Base-by-base conservation (phyloP, 495 filamentous ascomycete species). In the Astrothelium subdiscretum region DNA sequence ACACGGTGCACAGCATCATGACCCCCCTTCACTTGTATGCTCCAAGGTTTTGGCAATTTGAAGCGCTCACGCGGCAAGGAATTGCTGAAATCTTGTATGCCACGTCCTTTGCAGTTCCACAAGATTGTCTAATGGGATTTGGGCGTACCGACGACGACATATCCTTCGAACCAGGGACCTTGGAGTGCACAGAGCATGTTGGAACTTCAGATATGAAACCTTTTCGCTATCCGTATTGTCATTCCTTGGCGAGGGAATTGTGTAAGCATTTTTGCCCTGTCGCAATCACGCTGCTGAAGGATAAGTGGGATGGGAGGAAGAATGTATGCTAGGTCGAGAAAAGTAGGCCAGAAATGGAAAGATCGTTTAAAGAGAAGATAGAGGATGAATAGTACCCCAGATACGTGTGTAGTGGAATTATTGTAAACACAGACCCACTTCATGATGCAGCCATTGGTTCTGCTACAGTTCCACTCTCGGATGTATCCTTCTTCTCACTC, bases 401-500 rank as follows among this genome's bases (percentile, higher is more conserved):
- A n/a, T n/a, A n/a, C n/a, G n/a, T n/a, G n/a, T n/a, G n/a, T n/a
- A n/a, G n/a, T n/a, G n/a, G n/a, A n/a, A n/a, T n/a, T n/a, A n/a
- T n/a, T n/a, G n/a, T n/a, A n/a, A n/a, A n/a, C n/a, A n/a, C n/a
- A n/a, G 24, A 11, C 10, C 22, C 24, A 10, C 48, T n/a, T 54
- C 20, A 54, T 29, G 48, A 54, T 8, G 48, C 59, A n/a, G 59
- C 26, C 22, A 27, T 59, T 13, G 70, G 65, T 52, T 70, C 71
- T 12, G 51, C 62, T 1, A 64, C 68, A 1, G 71, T 71, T 22
- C 71, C 71, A 40, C 71, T 73, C 65, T 73, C 69, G n/a, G 62
- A 65, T 15, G 68, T 69, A 59, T 73, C 71, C 65, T 74, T 72
- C 61, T 65, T 67, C 51, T 73, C 73, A 13, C 59, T 70, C 3